phyloP scores from a whole-genome alignment of 2,329 filamentous ascomycete species.

The Botryotinia convoluta region DNA sequence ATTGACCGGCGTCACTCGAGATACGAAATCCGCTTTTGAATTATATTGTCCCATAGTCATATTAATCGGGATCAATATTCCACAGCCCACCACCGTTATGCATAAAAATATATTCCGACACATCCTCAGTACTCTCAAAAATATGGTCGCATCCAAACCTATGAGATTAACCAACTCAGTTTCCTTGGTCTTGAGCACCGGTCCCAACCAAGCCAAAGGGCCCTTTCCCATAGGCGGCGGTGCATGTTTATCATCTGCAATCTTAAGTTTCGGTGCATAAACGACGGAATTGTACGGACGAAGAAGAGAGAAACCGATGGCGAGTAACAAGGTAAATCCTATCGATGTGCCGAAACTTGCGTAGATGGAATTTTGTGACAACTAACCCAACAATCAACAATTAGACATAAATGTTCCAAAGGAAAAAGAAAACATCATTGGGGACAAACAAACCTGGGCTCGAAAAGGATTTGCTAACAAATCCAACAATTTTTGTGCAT shows the following conservation, averaged over 20 bases:
- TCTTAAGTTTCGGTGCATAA: slow-evolving; percentile 90
- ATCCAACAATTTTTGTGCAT: slow-evolving; percentile 32
- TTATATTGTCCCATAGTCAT: slow-evolving; percentile 48
- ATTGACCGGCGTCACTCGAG: slow-evolving; percentile 58
- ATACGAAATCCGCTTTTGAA: slow-evolving; percentile 45
- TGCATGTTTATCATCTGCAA: slow-evolving; percentile 85
- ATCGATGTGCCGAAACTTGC: slow-evolving; percentile 79
- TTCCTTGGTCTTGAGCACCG: slow-evolving; percentile 76
- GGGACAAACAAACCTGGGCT: slow-evolving; percentile 28
- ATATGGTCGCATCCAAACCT: slow-evolving; percentile 87
- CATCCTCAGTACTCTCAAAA: slow-evolving; percentile 87
- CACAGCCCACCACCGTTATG: slow-evolving; percentile 69
- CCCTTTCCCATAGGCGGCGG: slow-evolving; percentile 84
- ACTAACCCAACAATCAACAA: slow-evolving; percentile 23
- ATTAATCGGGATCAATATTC: slow-evolving; percentile 80
- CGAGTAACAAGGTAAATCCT: slow-evolving; percentile 69
- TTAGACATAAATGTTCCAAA: slow-evolving; percentile 21
- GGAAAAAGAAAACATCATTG: neutral
- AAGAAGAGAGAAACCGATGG: slow-evolving; percentile 80
- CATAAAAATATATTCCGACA: slow-evolving; percentile 83
- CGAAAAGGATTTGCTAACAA: slow-evolving; percentile 36
- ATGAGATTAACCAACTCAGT: slow-evolving; percentile 74
- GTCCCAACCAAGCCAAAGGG: slow-evolving; percentile 82
- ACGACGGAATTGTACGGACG: slow-evolving; percentile 89
- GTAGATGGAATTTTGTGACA: slow-evolving; percentile 59